phyloP scores from a whole-genome alignment of 139 green algal species.

The Chlamydomonas sphaeroides region DNA sequence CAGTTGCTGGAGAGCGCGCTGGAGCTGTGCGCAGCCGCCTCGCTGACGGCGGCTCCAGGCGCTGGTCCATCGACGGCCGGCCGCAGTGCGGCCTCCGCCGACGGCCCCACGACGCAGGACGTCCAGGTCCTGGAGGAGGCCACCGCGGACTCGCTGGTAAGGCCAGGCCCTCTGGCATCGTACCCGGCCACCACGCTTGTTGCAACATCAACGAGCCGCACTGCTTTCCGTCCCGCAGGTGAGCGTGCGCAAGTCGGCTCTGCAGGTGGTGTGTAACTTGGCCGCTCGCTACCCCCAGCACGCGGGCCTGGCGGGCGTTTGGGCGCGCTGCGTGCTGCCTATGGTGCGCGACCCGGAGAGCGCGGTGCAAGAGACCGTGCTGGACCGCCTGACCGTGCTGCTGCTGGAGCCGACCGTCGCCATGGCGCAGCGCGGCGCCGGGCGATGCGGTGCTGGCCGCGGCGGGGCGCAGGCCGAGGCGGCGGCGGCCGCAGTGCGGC shows the following conservation, averaged over 20 bases:
- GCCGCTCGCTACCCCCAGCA: slow-evolving; percentile 58
- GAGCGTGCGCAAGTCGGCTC: slow-evolving; percentile 69
- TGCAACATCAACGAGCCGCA: too few relatives aligned
- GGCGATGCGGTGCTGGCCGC: neutral
- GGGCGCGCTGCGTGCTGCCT: slow-evolving; percentile 68
- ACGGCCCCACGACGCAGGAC: slow-evolving; percentile 46
- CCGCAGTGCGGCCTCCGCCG: neutral
- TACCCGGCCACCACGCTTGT: too few relatives aligned
- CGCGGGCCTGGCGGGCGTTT: slow-evolving; percentile 59
- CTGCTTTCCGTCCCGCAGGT: slow-evolving; percentile 55
- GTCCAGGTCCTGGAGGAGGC: slow-evolving; percentile 68
- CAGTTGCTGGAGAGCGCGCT: slow-evolving; percentile 74
- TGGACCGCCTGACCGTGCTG: slow-evolving; percentile 57
- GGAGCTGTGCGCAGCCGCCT: slow-evolving; percentile 47
- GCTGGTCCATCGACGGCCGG: too few relatives aligned
- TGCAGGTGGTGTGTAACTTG: slow-evolving; percentile 62
- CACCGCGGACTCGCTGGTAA: slow-evolving; percentile 69
- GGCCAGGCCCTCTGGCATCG: too few relatives aligned
- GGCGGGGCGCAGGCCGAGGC: slow-evolving; percentile 13
- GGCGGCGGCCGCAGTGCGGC: slow-evolving; percentile 42
- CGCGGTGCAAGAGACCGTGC: slow-evolving; percentile 61
- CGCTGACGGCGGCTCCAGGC: too few relatives aligned
- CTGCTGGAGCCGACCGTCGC: slow-evolving; percentile 54
- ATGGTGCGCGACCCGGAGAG: slow-evolving; percentile 69
- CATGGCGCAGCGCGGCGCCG: neutral